Percentiles rank a stretch among this genome's conserved stretches.
phyloP scores from a whole-genome alignment of 768 basidiomycete genomes.

The Amanita molliuscula region DNA sequence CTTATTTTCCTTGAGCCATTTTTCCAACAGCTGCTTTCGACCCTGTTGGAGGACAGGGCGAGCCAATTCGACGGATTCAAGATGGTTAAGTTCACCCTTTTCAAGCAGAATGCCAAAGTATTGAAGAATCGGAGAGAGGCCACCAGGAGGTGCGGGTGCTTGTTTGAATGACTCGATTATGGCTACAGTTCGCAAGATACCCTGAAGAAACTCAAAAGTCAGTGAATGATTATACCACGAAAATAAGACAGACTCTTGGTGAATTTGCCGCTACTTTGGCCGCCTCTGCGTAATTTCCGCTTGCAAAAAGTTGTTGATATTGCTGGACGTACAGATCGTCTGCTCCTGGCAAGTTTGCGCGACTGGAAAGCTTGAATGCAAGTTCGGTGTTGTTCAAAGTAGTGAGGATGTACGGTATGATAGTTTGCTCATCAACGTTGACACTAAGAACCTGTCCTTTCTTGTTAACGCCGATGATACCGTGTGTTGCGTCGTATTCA shows the following conservation, averaged over 20 bases:
- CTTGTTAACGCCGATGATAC: constrained; percentile 99
- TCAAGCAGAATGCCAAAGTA: constrained; percentile 99
- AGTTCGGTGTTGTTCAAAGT: constrained; percentile 96
- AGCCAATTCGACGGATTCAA: constrained; percentile 91
- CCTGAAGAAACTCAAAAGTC: constrained; percentile 31
- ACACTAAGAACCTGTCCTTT: constrained; percentile 98
- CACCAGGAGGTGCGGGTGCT: constrained; percentile 83
- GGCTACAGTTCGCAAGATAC: constrained; percentile 87
- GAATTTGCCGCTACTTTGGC: constrained; percentile 98
- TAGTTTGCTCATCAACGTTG: constrained; percentile 90
- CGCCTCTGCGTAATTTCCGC: constrained; percentile 85
- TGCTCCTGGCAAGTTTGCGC: constrained; percentile 93
- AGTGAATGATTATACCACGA: not conserved
- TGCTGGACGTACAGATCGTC: constrained; percentile 95
- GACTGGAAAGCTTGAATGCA: constrained; percentile 94
- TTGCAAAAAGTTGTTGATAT: constrained; percentile 84
- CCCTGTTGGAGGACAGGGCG: constrained; percentile 94
- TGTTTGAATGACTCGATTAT: constrained; percentile 98
- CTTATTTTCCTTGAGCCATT: constrained; percentile 99
- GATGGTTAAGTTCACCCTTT: constrained; percentile 95
- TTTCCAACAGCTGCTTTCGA: constrained; percentile 93
- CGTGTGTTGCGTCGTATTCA: constrained; percentile 86
- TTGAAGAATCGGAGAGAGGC: constrained; percentile 90
- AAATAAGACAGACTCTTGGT: constrained; percentile 52
- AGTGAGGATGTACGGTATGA: constrained; percentile 89